Conservation (phyloP, 1,139 yeast genomes). For the Taphrina betulina region DNA sequence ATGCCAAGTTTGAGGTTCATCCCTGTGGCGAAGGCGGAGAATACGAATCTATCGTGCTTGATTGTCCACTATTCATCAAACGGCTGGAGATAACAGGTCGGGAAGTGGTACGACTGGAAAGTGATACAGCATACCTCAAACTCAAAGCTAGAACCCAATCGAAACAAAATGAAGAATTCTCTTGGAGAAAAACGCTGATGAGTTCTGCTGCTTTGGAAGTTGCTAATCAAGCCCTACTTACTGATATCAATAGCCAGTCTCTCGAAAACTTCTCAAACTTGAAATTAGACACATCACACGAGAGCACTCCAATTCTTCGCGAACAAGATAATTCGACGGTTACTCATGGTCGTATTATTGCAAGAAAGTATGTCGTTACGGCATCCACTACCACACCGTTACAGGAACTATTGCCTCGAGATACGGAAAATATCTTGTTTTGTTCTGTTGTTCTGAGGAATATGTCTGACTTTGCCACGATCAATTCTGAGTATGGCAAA, state of each 20-base stretch:
- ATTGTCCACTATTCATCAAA: slow-evolving; percentile 76
- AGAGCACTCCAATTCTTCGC: no score
- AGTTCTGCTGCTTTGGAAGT: neutral
- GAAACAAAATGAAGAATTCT: slow-evolving; percentile 41
- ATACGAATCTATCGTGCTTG: slow-evolving; percentile 86
- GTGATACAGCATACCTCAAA: slow-evolving; percentile 67
- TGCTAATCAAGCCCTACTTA: neutral
- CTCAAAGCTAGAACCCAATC: slow-evolving; percentile 47
- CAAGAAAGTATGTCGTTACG: neutral
- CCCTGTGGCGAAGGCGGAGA: slow-evolving; percentile 99
- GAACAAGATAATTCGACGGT: neutral
- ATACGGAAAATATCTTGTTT: slow-evolving; percentile 51
- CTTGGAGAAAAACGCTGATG: slow-evolving; percentile 23
- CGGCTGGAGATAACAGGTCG: slow-evolving; percentile 52
- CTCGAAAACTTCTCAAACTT: no score
- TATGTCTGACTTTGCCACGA: slow-evolving; percentile 61
- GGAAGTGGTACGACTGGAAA: slow-evolving; percentile 52
- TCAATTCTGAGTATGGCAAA: slow-evolving; percentile 60
- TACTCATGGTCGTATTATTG: neutral
- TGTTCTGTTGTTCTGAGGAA: slow-evolving; percentile 61
- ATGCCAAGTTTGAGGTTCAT: slow-evolving; percentile 73
- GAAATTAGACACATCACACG: no score
- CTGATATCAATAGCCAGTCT: neutral
- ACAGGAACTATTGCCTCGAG: slow-evolving; percentile 34
- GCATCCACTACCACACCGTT: slow-evolving; percentile 14